Base-by-base conservation (phyloP, 495 filamentous ascomycete species). In the Hyaloscypha hepaticicola region DNA sequence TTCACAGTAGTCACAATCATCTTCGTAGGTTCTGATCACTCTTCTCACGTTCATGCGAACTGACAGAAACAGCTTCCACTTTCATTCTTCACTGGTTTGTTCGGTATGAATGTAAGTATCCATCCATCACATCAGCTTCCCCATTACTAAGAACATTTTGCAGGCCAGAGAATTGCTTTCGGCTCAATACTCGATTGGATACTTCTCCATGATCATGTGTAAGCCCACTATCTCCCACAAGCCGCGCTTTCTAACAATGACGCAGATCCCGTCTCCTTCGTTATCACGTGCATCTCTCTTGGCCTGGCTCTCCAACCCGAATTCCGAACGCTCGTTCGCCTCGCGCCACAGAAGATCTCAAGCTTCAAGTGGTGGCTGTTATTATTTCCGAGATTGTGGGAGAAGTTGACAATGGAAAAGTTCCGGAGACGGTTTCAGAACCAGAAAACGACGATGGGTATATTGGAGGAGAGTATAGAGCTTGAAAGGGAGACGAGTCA, bases 1-100 rank as follows among this genome's bases (percentile, higher is more conserved):
- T 53, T 53, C 22, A 53, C 50, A 25, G 14, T 53, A 5, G 50
- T 53, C 19, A 53, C 50, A 8, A 53, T 53, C 14, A 53, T 53
- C 50, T 53, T 53, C 22, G 50, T 53, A 27, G 7, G 50, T 25
- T 26, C 16, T 6, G 21, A 50, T n/a, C 22, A 7, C 25, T 53
- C 8, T 25, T 27, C 50, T 7, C 24, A 5, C 25, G 9, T 25
- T 53, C 22, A 24, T 53, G 8, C 25, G 19, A 2, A 2, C 11
- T 3, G 11, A 27, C 50, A 25, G 3, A 12, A 53, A 5, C 50
- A 53, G 50, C 50, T 53, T 53, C 50, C 50, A 3, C 50, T 53
- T 16, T 53, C 50, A 9, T 53, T 53, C 50, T 53, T 53, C 25
- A 53, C 50, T 2, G 25, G 50, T 21, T 16, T 53, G 6, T 53